These are phyloP conservation scores for Trichopus zeylanicus DNA, from an alignment of 116 monocot genomes.

Conservation along the genomic window DNA sequence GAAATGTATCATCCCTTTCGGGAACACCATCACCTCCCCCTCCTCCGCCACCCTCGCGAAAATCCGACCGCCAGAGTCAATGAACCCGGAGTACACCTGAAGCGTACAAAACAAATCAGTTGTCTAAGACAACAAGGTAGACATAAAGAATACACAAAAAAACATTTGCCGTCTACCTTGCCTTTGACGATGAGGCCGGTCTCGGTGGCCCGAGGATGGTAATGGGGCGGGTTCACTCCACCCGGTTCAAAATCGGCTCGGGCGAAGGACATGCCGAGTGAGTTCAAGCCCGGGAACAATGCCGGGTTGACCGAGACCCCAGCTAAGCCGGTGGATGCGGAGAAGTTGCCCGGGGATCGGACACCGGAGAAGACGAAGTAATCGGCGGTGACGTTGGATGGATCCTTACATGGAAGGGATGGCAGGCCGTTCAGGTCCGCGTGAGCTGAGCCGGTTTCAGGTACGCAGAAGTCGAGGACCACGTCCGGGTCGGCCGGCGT, in stretches of 20 bases:
- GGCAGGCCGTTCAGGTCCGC: constrained; percentile 19
- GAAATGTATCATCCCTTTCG: constrained; percentile 48
- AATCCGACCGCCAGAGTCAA: constrained; percentile 38
- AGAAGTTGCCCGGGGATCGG: constrained; percentile 21
- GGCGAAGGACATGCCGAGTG: constrained; percentile 55
- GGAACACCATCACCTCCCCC: constrained; percentile 66
- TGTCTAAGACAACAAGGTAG: no score
- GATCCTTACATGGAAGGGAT: constrained; percentile 39
- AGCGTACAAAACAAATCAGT: no score
- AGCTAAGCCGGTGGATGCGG: constrained; percentile 33
- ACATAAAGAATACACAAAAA: no score
- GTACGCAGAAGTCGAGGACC: constrained; percentile 61
- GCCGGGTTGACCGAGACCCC: constrained; percentile 33
- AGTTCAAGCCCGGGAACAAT: constrained; percentile 47
- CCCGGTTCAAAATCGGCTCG: constrained; percentile 40
- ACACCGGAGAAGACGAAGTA: constrained; percentile 57
- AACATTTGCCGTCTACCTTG: no score
- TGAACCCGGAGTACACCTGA: constrained; percentile 47
- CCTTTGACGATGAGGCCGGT: constrained; percentile 46
- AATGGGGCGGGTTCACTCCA: constrained; percentile 57
- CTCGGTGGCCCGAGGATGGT: constrained; percentile 68
- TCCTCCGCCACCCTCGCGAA: constrained; percentile 36
- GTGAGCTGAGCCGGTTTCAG: constrained; percentile 20
- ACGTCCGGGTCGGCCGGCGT: constrained; percentile 30
- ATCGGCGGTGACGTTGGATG: constrained; percentile 26